These are phyloP conservation scores for Plantago major DNA, from an alignment of 257 asterid species.

Conservation along the genomic window DNA sequence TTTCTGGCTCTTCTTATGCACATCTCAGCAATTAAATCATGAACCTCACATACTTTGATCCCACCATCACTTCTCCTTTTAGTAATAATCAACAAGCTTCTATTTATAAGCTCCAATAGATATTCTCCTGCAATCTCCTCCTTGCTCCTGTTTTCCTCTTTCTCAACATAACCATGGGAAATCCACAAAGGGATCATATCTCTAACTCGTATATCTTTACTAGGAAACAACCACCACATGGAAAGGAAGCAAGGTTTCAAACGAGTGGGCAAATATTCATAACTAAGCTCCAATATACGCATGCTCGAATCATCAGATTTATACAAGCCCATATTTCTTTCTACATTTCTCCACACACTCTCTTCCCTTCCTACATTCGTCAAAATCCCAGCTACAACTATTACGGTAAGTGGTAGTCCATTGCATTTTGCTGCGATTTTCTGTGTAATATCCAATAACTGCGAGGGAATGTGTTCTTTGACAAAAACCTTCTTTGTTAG, in stretches of 20 bases:
- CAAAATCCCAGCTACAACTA: neutral
- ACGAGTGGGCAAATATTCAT: neutral
- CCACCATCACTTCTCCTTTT: neutral
- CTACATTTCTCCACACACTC: neutral
- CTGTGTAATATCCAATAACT: neutral
- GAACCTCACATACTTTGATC: conserved; percentile 1
- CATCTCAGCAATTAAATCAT: neutral
- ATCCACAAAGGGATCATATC: neutral
- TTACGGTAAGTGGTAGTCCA: neutral
- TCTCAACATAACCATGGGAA: neutral
- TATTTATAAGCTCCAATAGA: neutral
- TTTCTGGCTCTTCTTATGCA: neutral
- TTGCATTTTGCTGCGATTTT: neutral
- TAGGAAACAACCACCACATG: neutral
- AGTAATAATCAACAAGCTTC: neutral
- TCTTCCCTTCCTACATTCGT: neutral
- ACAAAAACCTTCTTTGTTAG: neutral
- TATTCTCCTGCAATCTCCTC: neutral
- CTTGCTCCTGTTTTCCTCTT: neutral
- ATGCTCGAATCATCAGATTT: neutral
- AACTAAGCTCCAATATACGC: neutral
- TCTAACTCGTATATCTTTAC: neutral
- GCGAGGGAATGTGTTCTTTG: neutral
- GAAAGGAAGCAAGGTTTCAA: neutral
- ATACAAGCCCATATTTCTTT: neutral